Conservation (phyloP, 371 early-diverging fungal species). For the Zychaea mexicana region DNA sequence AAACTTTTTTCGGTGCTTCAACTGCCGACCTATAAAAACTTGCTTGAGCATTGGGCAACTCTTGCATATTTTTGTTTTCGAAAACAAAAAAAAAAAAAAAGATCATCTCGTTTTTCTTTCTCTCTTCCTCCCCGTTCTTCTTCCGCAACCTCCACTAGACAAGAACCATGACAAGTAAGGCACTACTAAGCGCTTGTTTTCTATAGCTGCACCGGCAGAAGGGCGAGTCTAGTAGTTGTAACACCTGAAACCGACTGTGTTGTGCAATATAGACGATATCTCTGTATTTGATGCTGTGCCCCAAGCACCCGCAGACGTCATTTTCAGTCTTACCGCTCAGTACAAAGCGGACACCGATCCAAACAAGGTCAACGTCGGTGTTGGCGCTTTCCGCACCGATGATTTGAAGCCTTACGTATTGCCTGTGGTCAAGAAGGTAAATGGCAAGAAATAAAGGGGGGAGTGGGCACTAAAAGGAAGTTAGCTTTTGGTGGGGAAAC, state of each 20-base stretch:
- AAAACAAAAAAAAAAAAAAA: too few relatives aligned
- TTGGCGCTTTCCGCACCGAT: slow-evolving; percentile 95
- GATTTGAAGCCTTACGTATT: slow-evolving; percentile 94
- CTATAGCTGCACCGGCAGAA: too few relatives aligned
- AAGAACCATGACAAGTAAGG: neutral
- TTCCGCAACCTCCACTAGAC: neutral
- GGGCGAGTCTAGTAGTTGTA: too few relatives aligned
- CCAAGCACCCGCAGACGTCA: slow-evolving; percentile 87
- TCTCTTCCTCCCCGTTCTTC: neutral
- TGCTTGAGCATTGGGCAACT: neutral
- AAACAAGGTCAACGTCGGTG: slow-evolving; percentile 89
- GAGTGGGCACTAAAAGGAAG: neutral
- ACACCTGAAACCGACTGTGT: too few relatives aligned
- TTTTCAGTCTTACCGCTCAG: slow-evolving; percentile 83
- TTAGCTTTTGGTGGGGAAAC: too few relatives aligned
- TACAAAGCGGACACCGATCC: slow-evolving; percentile 80
- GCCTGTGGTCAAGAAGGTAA: slow-evolving; percentile 87
- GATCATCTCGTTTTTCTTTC: neutral
- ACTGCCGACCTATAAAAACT: neutral
- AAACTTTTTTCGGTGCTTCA: neutral
- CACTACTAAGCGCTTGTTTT: too few relatives aligned
- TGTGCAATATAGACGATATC: neutral
- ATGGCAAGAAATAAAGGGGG: neutral
- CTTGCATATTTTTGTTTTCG: neutral
- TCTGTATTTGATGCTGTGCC: slow-evolving; percentile 68